A percentile compares a stretch with the other conserved stretches of the same genome.
phyloP scores from a whole-genome alignment of 2,329 filamentous ascomycete species.

The Sordariomycetes sp. region DNA sequence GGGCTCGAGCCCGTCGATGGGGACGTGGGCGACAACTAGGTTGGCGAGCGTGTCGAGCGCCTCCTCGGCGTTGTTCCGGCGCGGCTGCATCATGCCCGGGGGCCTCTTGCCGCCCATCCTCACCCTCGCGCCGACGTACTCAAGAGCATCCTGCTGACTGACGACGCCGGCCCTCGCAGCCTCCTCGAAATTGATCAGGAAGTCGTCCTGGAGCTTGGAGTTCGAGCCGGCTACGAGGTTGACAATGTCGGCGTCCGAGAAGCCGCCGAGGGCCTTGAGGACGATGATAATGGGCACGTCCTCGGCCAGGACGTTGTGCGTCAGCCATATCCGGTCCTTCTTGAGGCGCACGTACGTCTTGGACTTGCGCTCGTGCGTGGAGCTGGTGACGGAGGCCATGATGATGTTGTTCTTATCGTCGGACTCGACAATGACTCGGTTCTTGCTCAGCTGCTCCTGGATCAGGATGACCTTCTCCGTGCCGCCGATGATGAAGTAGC shows the following conservation, averaged over 20 bases:
- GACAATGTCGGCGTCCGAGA: conserved; percentile 91
- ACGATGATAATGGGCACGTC: conserved; percentile 91
- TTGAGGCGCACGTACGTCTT: conserved; percentile 94
- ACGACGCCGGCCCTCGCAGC: conserved; percentile 71
- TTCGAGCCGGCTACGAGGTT: conserved; percentile 82
- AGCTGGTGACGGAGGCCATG: conserved; percentile 92
- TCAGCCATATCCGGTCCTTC: conserved; percentile 79
- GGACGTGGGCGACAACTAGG: conserved; percentile 88
- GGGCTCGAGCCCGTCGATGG: conserved; percentile 84
- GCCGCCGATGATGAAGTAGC: conserved; percentile 95
- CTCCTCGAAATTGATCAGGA: conserved; percentile 90
- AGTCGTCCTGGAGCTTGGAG: conserved; percentile 83
- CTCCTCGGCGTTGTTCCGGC: conserved; percentile 77
- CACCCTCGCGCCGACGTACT: conserved; percentile 77
- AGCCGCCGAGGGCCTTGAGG: conserved; percentile 83
- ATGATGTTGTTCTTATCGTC: conserved; percentile 87
- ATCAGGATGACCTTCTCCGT: conserved; percentile 98
- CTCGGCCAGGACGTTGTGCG: conserved; percentile 87
- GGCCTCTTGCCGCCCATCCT: conserved; percentile 68
- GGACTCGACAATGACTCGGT: conserved; percentile 92
- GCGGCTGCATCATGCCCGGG: conserved; percentile 34
- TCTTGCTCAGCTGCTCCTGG: conserved; percentile 98
- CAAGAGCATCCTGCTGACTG: conserved; percentile 89
- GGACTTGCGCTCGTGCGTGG: conserved; percentile 92
- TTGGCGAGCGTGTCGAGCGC: conserved; percentile 86